Evolutionary conservation across 1,284 basidiomycete genomes (phyloP), one percentile per base, ranked within the genome.

Genomic region (Peniophora sp.): DNA sequence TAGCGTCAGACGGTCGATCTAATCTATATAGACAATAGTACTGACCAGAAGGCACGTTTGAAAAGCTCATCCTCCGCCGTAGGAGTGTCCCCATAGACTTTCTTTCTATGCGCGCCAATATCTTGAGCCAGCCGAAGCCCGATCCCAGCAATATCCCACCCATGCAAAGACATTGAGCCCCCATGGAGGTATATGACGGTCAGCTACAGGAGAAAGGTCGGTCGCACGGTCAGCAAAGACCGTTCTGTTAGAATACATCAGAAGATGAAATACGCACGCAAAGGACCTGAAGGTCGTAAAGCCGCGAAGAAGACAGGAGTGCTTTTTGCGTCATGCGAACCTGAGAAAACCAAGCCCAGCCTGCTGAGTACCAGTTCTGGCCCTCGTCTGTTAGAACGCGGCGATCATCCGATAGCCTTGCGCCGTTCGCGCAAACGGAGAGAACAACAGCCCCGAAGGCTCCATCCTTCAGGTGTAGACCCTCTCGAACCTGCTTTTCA

Each of bases 341-440:
- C 57, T 85, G 81, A 45, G 78, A 73, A 59, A 83, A 81, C 72
- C 79, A 89, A 56, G 77, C 78, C 85, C 86, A 89, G 1, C 88
- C 88, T 20, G 79, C 76, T 2, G 83, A 83, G 50, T 81, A 78
- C 8, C 63, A 61, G 22, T 65, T 65, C 41, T 66, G 64, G 48
- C 71, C 44, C 61, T 70, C 72, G n/a, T 74, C 69, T 16, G 72
- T 69, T 55, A 83, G 65, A 1, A 85, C 80, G 12, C 85, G 71
- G 0, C 75, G 72, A 62, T 90, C 89, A 50, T 83, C 73, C 10
- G 81, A 79, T 61, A 74, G 85, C 27, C 84, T 75, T 0, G 86
- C 69, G 2, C 81, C 90, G 51, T 83, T 70, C 0, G 90, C 87
- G 61, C 87, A 90, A 0, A 92, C 79, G 35, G 89, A 68, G 25